A percentile compares a stretch with the other conserved stretches of the same genome.
Evolutionary conservation across 108 stramenopile genomes (phyloP).

Genomic region (Cylindrotheca fusiformis): DNA sequence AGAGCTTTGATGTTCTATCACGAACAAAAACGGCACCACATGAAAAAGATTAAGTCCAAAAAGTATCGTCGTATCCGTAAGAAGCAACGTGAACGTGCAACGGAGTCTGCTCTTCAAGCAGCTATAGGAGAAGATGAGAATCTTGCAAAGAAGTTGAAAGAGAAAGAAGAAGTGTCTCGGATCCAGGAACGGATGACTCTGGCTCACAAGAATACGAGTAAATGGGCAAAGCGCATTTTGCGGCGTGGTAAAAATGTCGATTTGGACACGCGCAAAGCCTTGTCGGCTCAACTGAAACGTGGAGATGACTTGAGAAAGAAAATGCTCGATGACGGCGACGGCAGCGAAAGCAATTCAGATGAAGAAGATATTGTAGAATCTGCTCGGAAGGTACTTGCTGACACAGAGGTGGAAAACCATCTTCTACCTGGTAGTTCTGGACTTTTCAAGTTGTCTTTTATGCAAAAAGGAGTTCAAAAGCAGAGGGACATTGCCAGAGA

Average conservation of each 20-base stretch:
- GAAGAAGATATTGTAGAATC: constrained; percentile 64
- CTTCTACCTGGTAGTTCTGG: constrained; percentile 58
- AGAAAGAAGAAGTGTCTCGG: constrained; percentile 90
- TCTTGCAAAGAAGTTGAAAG: constrained; percentile 66
- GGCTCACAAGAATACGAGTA: constrained; percentile 95
- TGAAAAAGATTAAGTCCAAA: constrained; percentile 99
- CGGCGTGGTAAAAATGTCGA: constrained; percentile 84
- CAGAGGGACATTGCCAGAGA: constrained; percentile 83
- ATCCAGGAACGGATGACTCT: constrained; percentile 97
- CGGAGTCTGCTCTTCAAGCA: constrained; percentile 75
- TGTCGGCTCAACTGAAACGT: constrained; percentile 82
- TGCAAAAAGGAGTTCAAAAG: constrained; percentile 87
- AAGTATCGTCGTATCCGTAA: constrained; percentile 95
- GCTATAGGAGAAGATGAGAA: constrained; percentile 63
- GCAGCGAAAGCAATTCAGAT: constrained; percentile 35
- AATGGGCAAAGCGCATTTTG: constrained; percentile 94
- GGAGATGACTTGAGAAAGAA: constrained; percentile 88
- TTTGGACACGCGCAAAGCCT: constrained; percentile 74
- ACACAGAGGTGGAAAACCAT: constrained; percentile 34
- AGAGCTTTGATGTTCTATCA: constrained; percentile 98
- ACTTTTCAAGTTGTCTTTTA: constrained; percentile 91
- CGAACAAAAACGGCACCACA: constrained; percentile 96
- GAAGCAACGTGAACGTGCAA: constrained; percentile 74
- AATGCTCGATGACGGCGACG: constrained; percentile 55
- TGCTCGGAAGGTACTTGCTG: constrained; percentile 62